Evolutionary conservation across 129 eudicot genomes (phyloP).

Genomic region (Chrysanthemum lavandulifolium): DNA sequence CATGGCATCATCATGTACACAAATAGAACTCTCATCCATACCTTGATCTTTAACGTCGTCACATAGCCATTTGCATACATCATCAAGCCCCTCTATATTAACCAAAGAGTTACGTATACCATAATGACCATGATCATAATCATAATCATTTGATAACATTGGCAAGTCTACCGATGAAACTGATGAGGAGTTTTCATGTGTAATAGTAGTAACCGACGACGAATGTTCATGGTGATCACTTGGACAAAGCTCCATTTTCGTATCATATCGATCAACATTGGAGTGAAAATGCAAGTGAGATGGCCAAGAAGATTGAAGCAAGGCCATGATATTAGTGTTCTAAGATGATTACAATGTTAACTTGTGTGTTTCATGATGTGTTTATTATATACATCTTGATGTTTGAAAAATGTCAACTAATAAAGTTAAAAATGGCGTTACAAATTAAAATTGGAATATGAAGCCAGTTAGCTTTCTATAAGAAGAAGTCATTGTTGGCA

Average conservation of each 20-base stretch:
- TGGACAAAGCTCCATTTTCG: conserved; percentile 6
- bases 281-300: conserved; percentile 20
- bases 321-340: conserved; percentile 30
- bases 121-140: conserved; percentile 24
- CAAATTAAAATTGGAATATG: conserved; percentile 19
- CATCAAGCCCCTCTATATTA: conserved; percentile 21
- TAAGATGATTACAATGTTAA: conserved; percentile 28
- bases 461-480: conserved; percentile 23
- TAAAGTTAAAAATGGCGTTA: conserved; percentile 33
- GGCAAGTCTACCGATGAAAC: conserved; percentile 36
- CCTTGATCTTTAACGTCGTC: conserved; percentile 12
- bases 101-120: conserved; percentile 21
- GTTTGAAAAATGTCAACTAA: conserved; percentile 24
- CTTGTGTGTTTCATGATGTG: conserved; percentile 9
- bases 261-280: conserved; percentile 32
- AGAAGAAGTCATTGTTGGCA: not conserved
- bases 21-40: conserved; percentile 21
- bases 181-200: conserved; percentile 34
- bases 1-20: conserved; percentile 18
- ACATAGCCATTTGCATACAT: conserved; percentile 37
- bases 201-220: conserved; percentile 26
- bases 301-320: conserved; percentile 45
- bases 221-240: conserved; percentile 27
- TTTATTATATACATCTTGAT: conserved; percentile 19
- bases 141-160: conserved; percentile 19